A percentile compares a stretch with the other conserved stretches of the same genome.
These are phyloP conservation scores for Talaromyces sp. DNA, from an alignment of 2,329 filamentous ascomycete species.

Conservation along the genomic window DNA sequence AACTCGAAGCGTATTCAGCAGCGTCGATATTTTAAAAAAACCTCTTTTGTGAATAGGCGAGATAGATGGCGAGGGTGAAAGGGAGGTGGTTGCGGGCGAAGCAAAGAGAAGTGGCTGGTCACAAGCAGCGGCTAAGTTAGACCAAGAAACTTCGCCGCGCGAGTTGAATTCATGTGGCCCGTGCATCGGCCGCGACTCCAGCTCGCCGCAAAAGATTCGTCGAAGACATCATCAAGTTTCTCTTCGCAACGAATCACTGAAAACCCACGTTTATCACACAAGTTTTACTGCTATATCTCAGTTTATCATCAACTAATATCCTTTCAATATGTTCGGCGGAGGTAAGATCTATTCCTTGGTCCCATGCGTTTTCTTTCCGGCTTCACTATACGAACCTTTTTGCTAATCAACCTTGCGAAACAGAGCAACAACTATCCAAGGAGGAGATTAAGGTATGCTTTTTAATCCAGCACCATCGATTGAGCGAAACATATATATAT, in stretches of 20 bases:
- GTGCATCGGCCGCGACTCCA: conserved; percentile 9
- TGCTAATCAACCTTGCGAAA: not conserved
- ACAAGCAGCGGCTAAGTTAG: not conserved
- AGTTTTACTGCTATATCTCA: not conserved
- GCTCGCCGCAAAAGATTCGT: conserved; percentile 2
- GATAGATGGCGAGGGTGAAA: not conserved
- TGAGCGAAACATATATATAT: not conserved
- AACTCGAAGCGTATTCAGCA: not conserved
- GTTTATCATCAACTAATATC: not conserved
- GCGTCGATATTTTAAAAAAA: not conserved
- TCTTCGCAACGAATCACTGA: not conserved
- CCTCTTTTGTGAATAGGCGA: not conserved
- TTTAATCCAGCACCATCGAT: not conserved
- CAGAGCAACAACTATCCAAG: conserved; percentile 43
- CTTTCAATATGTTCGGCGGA: conserved; percentile 11
- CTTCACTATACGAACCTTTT: not conserved
- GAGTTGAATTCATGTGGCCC: conserved; percentile 10
- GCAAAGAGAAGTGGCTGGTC: not conserved
- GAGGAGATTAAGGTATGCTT: conserved; percentile 40
- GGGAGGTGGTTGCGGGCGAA: not conserved
- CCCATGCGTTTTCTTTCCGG: not conserved
- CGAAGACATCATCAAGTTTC: not conserved
- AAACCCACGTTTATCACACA: not conserved
- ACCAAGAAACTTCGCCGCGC: conserved; percentile 13
- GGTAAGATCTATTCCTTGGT: conserved; percentile 4